phyloP scores from a whole-genome alignment of 495 filamentous ascomycete genomes.

The Neurospora sp. region DNA sequence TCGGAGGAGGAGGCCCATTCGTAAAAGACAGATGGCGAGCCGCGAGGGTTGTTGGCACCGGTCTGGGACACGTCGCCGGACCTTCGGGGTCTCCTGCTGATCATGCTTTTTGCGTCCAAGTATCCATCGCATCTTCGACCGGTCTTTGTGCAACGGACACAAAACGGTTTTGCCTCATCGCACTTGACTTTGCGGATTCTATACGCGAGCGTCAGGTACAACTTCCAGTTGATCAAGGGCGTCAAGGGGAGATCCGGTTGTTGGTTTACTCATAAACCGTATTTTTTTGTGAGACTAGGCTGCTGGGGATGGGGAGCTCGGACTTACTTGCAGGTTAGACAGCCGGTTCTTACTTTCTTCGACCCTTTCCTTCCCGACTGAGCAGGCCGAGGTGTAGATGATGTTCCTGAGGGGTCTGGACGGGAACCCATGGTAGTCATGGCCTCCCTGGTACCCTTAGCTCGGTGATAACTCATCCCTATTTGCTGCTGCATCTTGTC shows the following conservation, averaged over 20 bases:
- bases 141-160: slow-evolving; percentile 34
- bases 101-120: slow-evolving; percentile 20
- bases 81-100: slow-evolving; percentile 17
- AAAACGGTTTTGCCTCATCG: slow-evolving; percentile 33
- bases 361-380: slow-evolving; percentile 24
- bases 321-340: slow-evolving; percentile 29
- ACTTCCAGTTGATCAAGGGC: not conserved
- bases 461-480: not conserved
- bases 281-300: not conserved
- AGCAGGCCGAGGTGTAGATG: slow-evolving; percentile 7
- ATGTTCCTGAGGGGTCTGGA: not conserved
- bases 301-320: not conserved
- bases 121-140: slow-evolving; percentile 38
- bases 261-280: not conserved
- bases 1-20: slow-evolving; percentile 25
- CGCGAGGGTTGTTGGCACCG: slow-evolving; percentile 5
- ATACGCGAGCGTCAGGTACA: not conserved
- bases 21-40: slow-evolving; percentile 10
- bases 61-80: slow-evolving; percentile 2
- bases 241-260: not conserved
- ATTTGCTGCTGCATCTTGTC: not conserved
- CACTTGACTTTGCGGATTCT: slow-evolving; percentile 35
- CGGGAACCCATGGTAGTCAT: not conserved
- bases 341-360: slow-evolving; percentile 26
- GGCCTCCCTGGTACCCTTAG: not conserved